A percentile compares a stretch with the other conserved stretches of the same genome.
Evolutionary conservation across 345 rosid genomes (phyloP).

Genomic region (Gossypium longicalyx): DNA sequence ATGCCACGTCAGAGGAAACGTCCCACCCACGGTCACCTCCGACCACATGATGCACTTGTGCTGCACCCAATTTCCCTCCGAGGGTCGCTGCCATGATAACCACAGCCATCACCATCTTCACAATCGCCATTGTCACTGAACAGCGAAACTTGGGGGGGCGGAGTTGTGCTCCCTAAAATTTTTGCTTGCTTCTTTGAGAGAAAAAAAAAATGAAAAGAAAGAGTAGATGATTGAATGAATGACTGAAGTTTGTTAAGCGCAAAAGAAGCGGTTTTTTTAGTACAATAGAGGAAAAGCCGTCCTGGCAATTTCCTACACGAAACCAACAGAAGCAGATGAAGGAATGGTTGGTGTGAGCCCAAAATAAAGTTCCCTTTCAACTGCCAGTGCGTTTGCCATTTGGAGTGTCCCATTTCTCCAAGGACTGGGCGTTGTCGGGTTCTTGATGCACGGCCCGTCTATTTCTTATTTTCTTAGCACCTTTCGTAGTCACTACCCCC

Average conservation of each 20-base stretch:
- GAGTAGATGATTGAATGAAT: too few relatives aligned
- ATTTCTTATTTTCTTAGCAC: too few relatives aligned
- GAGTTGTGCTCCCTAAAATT: not conserved
- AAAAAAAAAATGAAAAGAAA: not conserved
- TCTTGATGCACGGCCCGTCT: not conserved
- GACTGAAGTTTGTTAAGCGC: not conserved
- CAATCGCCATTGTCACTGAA: not conserved
- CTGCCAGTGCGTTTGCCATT: not conserved
- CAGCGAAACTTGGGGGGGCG: not conserved
- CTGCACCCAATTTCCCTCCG: slow-evolving; percentile 25
- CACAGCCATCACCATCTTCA: slow-evolving; percentile 13
- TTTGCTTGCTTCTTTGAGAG: not conserved
- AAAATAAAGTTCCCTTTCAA: not conserved
- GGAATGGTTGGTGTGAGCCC: not conserved
- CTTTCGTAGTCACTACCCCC: not conserved
- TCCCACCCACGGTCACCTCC: slow-evolving; percentile 78
- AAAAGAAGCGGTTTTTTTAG: not conserved
- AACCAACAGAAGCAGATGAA: not conserved
- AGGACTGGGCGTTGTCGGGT: not conserved
- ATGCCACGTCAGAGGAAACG: slow-evolving; percentile 27
- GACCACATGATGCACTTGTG: slow-evolving; percentile 55
- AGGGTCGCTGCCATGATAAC: slow-evolving; percentile 14
- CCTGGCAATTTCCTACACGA: not conserved
- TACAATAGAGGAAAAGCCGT: not conserved
- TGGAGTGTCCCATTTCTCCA: not conserved